Evolutionary conservation across 2,329 filamentous ascomycete species (phyloP).

Genomic region (Elsinoe necatrix): DNA sequence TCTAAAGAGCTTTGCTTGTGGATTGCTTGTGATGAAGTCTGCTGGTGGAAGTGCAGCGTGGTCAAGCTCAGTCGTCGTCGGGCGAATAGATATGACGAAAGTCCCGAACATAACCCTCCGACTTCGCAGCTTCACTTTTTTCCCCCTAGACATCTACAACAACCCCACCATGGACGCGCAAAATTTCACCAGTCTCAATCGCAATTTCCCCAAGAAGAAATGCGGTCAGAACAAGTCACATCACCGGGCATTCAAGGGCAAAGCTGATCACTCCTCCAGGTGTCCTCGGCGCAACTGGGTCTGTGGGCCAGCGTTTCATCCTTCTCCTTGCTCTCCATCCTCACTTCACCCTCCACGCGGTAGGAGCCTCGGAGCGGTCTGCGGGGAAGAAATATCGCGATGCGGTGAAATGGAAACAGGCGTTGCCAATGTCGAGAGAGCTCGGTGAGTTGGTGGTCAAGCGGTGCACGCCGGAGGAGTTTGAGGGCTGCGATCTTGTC

Average conservation of each 20-base stretch:
- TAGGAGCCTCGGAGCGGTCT: conserved; percentile 82
- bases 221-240: conserved; percentile 37
- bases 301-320: conserved; percentile 92
- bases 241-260: not conserved
- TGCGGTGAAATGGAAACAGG: conserved; percentile 92
- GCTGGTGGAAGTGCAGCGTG: too few relatives aligned
- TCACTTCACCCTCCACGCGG: conserved; percentile 73
- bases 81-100: too few relatives aligned
- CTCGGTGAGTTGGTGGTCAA: conserved; percentile 76
- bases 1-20: too few relatives aligned
- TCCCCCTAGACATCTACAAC: not conserved
- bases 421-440: conserved; percentile 65
- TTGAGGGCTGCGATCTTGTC: conserved; percentile 82
- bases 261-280: conserved; percentile 27
- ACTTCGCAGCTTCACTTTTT: conserved; percentile 11
- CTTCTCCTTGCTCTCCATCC: conserved; percentile 83
- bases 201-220: conserved; percentile 43
- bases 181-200: conserved; percentile 32
- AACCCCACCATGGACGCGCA: conserved; percentile 34
- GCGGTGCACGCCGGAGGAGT: conserved; percentile 73
- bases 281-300: conserved; percentile 85
- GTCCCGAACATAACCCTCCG: not conserved
- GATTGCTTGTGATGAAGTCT: too few relatives aligned
- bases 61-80: too few relatives aligned
- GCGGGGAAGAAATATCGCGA: conserved; percentile 92